Conservation (phyloP, 805 yeast genomes). For the Ogataea methanolica region DNA sequence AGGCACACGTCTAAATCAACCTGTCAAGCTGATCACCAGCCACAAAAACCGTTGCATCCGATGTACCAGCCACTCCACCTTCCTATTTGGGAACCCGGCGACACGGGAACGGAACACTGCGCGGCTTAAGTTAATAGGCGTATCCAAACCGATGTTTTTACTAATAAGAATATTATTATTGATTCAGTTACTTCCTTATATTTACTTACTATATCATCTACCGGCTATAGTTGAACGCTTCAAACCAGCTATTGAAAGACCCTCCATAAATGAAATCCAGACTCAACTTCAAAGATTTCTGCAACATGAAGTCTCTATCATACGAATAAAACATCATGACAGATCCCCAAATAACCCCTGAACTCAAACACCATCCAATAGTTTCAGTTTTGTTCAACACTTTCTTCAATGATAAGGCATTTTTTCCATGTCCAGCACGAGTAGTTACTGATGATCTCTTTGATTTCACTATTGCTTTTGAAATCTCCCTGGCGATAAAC, state of each 20-base stretch:
- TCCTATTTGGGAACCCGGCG: too few relatives aligned
- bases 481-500: constrained; percentile 31
- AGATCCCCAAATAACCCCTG: constrained; percentile 65
- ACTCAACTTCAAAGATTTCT: constrained; percentile 58
- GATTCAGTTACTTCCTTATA: background rate
- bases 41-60: too few relatives aligned
- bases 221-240: constrained; percentile 24
- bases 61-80: too few relatives aligned
- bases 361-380: constrained; percentile 52
- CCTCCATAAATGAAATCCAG: constrained; percentile 72
- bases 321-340: constrained; percentile 67
- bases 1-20: too few relatives aligned
- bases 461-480: constrained; percentile 5
- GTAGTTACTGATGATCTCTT: background rate
- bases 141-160: too few relatives aligned
- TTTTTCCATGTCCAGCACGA: background rate
- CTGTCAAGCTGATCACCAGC: too few relatives aligned
- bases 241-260: constrained; percentile 33
- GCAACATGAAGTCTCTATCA: constrained; percentile 54
- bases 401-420: constrained; percentile 2
- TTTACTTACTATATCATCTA: background rate
- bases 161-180: too few relatives aligned
- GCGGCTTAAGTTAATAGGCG: too few relatives aligned
- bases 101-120: too few relatives aligned
- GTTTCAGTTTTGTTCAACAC: constrained; percentile 24